phyloP scores from a whole-genome alignment of 257 asterid genomes.

The Capsicum baccatum region DNA sequence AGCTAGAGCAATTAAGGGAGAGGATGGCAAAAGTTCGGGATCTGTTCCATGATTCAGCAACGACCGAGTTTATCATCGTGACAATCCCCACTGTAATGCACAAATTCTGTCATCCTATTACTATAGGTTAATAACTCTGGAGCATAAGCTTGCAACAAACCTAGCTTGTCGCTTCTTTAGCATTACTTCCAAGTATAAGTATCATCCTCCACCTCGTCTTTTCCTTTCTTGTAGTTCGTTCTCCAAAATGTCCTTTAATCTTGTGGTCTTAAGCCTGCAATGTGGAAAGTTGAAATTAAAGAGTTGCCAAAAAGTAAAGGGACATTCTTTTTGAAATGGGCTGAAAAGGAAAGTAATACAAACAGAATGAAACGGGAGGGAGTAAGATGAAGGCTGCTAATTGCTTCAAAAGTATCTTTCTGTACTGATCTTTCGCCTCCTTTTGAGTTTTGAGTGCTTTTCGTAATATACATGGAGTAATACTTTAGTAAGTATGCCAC shows the following conservation, averaged over 20 bases:
- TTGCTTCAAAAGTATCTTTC: too few relatives aligned
- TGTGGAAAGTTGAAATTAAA: too few relatives aligned
- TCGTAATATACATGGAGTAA: neutral
- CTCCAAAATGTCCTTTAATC: too few relatives aligned
- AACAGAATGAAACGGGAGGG: too few relatives aligned
- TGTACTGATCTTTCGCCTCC: too few relatives aligned
- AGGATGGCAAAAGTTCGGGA: constrained; percentile 74
- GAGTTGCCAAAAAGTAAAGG: too few relatives aligned
- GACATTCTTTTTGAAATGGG: too few relatives aligned
- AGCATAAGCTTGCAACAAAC: neutral
- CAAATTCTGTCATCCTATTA: constrained; percentile 1
- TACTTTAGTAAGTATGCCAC: neutral
- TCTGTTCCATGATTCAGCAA: constrained; percentile 65
- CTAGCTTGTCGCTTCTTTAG: neutral
- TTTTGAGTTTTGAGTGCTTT: too few relatives aligned
- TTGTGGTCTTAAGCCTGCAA: too few relatives aligned
- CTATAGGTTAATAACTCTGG: neutral
- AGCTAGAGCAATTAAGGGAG: constrained; percentile 65
- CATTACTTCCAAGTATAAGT: neutral
- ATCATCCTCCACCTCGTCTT: neutral
- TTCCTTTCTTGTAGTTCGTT: constrained; percentile 13
- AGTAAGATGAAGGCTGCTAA: too few relatives aligned
- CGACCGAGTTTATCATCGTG: constrained; percentile 75
- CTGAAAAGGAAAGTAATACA: too few relatives aligned
- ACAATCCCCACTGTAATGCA: constrained; percentile 75